These are phyloP conservation scores for Cardiospermum halicacabum DNA, from an alignment of 345 rosid genomes.

Conservation along the genomic window DNA sequence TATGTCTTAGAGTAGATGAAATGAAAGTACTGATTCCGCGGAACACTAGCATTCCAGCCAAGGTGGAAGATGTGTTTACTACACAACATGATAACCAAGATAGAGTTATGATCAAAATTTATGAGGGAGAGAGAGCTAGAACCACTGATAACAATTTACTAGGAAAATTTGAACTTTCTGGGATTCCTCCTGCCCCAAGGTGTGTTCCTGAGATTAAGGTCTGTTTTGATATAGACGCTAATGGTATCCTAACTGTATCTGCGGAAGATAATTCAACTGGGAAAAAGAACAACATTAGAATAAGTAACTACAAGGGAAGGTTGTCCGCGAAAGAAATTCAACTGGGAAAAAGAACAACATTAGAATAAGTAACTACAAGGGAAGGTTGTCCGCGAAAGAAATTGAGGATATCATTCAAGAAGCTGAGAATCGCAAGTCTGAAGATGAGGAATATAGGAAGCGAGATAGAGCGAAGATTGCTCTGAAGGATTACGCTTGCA, in stretches of 20 bases:
- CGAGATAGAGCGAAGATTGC: not conserved
- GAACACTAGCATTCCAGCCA: constrained; percentile 70
- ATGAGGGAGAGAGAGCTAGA: constrained; percentile 71
- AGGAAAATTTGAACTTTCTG: constrained; percentile 19
- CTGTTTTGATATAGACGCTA: not conserved
- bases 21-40: constrained; percentile 64
- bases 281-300: not conserved
- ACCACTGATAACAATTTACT: constrained; percentile 67
- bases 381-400: no score
- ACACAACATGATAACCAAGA: constrained; percentile 72
- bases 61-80: constrained; percentile 64
- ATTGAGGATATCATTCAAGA: not conserved
- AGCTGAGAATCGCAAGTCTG: not conserved
- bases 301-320: not conserved
- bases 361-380: no score
- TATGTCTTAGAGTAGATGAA: constrained; percentile 65
- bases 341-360: no score
- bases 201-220: not conserved
- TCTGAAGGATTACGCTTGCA: not conserved
- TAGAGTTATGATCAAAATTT: constrained; percentile 64
- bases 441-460: not conserved
- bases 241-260: not conserved
- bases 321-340: not conserved
- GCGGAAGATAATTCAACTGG: not conserved
- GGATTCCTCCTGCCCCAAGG: not conserved